These are phyloP conservation scores for Helicocarpus griseus DNA, from an alignment of 2,329 filamentous ascomycete genomes.

Conservation along the genomic window DNA sequence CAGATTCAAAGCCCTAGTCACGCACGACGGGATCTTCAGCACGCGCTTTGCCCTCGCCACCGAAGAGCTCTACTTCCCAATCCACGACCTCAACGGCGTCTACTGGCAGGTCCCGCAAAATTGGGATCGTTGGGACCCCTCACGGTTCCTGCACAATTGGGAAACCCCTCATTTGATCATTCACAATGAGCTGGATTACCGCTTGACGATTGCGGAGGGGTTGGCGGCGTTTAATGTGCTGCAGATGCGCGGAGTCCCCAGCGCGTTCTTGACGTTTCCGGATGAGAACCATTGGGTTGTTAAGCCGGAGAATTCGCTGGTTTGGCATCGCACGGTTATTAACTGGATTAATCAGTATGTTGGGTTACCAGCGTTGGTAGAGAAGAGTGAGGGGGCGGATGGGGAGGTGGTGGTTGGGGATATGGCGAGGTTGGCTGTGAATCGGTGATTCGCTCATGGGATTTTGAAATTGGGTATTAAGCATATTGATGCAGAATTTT, in stretches of 20 bases:
- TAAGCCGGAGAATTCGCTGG: slow-evolving; percentile 79
- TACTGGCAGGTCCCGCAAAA: slow-evolving; percentile 41
- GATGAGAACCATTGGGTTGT: slow-evolving; percentile 77
- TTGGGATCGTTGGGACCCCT: slow-evolving; percentile 52
- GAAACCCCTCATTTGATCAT: slow-evolving; percentile 80
- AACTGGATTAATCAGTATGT: slow-evolving; percentile 60
- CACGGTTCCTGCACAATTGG: slow-evolving; percentile 56
- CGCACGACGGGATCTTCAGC: slow-evolving; percentile 42
- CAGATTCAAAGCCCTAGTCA: slow-evolving; percentile 49
- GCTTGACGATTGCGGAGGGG: slow-evolving; percentile 75
- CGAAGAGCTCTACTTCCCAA: slow-evolving; percentile 48
- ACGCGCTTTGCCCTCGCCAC: slow-evolving; percentile 35
- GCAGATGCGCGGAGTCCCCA: slow-evolving; percentile 64
- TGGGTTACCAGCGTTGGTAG: slow-evolving; percentile 32
- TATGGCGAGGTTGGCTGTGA: background rate
- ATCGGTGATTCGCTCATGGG: background rate
- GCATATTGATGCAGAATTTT: too few species aligned
- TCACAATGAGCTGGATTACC: slow-evolving; percentile 83
- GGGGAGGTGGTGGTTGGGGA: background rate
- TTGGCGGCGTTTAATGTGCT: slow-evolving; percentile 78
- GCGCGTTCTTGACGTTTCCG: slow-evolving; percentile 70
- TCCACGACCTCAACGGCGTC: slow-evolving; percentile 43
- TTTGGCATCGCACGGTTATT: slow-evolving; percentile 83
- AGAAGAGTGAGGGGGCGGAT: background rate
- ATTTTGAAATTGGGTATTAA: background rate